Evolutionary conservation across 2,329 filamentous ascomycete genomes (phyloP).

Genomic region (Penicillium paneum): DNA sequence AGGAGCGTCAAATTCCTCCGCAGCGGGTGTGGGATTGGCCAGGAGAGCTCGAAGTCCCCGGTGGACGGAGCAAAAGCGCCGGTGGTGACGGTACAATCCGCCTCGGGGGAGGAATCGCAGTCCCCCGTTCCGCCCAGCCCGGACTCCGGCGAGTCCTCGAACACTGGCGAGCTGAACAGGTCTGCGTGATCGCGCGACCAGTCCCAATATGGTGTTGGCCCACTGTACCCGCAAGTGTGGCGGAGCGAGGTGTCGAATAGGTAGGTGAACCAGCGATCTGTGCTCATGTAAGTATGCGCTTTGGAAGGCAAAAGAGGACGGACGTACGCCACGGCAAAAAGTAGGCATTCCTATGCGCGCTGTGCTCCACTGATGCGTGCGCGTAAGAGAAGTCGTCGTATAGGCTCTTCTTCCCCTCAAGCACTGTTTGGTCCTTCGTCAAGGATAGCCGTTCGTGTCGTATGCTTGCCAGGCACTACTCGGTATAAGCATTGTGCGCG

Average conservation of each 20-base stretch:
- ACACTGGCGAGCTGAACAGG: constrained; percentile 1
- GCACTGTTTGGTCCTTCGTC: background rate
- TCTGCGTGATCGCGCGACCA: constrained; percentile 5
- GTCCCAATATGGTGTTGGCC: constrained; percentile 4
- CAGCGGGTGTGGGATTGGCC: background rate
- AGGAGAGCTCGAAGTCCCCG: background rate
- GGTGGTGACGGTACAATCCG: background rate
- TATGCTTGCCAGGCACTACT: background rate
- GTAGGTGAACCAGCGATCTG: constrained; percentile 1
- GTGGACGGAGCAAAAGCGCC: background rate
- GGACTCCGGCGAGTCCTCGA: background rate
- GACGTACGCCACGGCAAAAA: background rate
- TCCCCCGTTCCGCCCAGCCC: background rate
- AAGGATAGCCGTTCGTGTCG: constrained; percentile 1
- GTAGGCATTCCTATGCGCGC: constrained; percentile 1
- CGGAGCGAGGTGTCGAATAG: background rate
- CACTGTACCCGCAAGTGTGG: background rate
- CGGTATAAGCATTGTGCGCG: background rate
- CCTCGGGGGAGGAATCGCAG: background rate
- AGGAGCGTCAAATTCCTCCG: background rate
- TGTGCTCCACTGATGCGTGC: constrained; percentile 1
- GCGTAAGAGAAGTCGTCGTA: constrained; percentile 2
- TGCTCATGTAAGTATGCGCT: background rate
- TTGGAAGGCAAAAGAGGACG: background rate
- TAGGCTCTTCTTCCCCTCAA: background rate